These are phyloP conservation scores for Xylariaceae sp. DNA, from an alignment of 2,329 filamentous ascomycete genomes.

Conservation along the genomic window DNA sequence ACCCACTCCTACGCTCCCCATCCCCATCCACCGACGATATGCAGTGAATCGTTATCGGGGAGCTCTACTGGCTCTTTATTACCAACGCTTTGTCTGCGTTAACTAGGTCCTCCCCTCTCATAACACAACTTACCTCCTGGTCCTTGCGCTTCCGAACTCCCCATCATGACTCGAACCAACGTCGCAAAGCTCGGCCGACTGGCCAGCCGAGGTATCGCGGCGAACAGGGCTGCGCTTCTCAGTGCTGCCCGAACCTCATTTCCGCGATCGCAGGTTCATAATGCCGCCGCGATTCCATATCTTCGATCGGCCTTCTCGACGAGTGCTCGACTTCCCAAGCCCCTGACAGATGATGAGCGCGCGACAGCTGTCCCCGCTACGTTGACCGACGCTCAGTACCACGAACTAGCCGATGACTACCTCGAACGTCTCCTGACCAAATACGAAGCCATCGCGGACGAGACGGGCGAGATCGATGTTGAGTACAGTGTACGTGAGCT, in stretches of 20 bases:
- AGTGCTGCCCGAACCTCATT: conserved; percentile 12
- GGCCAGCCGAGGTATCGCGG: conserved; percentile 28
- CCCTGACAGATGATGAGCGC: conserved; percentile 25
- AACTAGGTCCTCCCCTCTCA: not conserved
- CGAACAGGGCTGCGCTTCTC: conserved; percentile 13
- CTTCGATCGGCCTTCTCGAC: conserved; percentile 22
- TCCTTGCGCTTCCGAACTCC: not conserved
- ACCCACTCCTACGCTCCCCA: not conserved
- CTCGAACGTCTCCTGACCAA: conserved; percentile 53
- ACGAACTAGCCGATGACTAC: conserved; percentile 72
- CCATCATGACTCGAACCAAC: conserved; percentile 27
- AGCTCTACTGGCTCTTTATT: not conserved
- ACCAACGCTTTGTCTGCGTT: not conserved
- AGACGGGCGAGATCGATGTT: conserved; percentile 72
- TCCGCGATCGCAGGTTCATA: conserved; percentile 13
- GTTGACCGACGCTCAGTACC: conserved; percentile 68
- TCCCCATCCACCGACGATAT: not conserved
- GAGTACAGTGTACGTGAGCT: conserved; percentile 72
- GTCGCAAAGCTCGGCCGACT: conserved; percentile 35
- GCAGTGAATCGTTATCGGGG: not conserved
- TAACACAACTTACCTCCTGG: not conserved
- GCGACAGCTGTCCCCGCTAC: conserved; percentile 46
- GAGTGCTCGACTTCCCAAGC: conserved; percentile 35
- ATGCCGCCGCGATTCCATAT: conserved; percentile 1
- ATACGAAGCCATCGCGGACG: conserved; percentile 73